These are phyloP conservation scores for Pichia manshurica DNA, from an alignment of 805 yeast species.

Conservation along the genomic window DNA sequence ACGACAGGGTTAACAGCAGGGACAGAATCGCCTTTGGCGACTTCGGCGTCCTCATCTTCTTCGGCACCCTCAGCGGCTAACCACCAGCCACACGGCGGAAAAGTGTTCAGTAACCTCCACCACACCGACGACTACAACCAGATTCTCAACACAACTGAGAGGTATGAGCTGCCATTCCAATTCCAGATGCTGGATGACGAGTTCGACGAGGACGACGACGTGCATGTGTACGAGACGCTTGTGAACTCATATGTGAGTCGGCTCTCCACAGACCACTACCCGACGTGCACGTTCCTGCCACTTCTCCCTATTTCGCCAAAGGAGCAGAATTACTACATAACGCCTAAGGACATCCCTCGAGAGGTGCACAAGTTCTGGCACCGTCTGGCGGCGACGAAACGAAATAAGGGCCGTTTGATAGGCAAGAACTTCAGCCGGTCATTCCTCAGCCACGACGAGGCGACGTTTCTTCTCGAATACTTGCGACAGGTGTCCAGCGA, in stretches of 20 bases:
- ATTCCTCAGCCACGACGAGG: constrained; percentile 5
- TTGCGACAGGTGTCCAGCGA: constrained; percentile 13
- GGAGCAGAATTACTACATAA: constrained; percentile 22
- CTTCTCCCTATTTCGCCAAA: constrained; percentile 15
- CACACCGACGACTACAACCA: constrained; percentile 6
- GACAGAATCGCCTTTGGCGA: not conserved
- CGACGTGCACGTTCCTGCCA: constrained; percentile 20
- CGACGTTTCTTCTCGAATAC: constrained; percentile 4
- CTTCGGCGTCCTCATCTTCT: too few relatives aligned
- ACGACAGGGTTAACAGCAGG: too few relatives aligned
- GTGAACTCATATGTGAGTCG: constrained; percentile 24
- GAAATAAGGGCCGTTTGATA: constrained; percentile 14
- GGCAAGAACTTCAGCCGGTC: constrained; percentile 10
- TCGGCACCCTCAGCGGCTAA: too few relatives aligned
- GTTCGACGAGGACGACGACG: constrained; percentile 15
- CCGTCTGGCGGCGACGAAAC: constrained; percentile 15
- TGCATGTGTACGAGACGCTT: constrained; percentile 20
- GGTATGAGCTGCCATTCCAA: constrained; percentile 9
- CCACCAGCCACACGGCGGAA: too few relatives aligned
- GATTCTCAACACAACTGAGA: constrained; percentile 18
- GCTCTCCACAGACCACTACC: constrained; percentile 26
- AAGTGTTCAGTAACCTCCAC: constrained; percentile 6
- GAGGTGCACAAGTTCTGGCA: constrained; percentile 18
- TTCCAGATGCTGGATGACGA: constrained; percentile 5
- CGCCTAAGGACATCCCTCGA: constrained; percentile 24